Evolutionary conservation across 2,329 filamentous ascomycete genomes (phyloP).

Genomic region (Apiospora marii): DNA sequence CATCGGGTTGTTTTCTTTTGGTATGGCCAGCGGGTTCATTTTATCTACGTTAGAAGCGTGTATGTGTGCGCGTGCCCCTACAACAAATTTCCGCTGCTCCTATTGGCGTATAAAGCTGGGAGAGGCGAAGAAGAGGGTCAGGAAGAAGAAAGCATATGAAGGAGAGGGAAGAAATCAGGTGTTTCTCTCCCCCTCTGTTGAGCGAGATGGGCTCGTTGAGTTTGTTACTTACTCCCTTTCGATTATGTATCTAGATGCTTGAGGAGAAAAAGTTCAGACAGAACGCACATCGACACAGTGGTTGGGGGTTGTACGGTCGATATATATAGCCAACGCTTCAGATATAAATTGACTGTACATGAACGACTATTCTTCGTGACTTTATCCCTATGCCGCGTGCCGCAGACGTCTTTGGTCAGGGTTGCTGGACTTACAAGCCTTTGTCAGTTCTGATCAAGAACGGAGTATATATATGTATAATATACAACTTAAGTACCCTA

Average conservation of each 20-base stretch:
- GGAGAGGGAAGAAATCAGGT: too few species aligned
- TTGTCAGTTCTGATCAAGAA: background rate
- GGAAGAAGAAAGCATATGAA: too few species aligned
- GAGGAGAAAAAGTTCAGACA: background rate
- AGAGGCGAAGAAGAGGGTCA: background rate
- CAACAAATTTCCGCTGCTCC: background rate
- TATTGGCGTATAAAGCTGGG: background rate
- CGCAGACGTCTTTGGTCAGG: background rate
- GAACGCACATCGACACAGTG: background rate
- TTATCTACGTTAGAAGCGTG: background rate
- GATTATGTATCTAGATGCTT: background rate
- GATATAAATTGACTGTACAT: background rate
- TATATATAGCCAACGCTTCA: background rate
- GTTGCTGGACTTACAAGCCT: background rate
- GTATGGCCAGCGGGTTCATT: background rate
- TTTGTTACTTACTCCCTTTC: background rate
- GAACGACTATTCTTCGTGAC: background rate
- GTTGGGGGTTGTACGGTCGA: background rate
- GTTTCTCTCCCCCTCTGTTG: background rate
- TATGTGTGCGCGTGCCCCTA: background rate
- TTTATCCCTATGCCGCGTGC: background rate
- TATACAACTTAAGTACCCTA: too few species aligned
- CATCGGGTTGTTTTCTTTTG: background rate
- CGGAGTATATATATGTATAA: background rate
- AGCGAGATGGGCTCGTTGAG: background rate